Conservation (phyloP, 176 grass and related monocot species). For the Neostapfia colusana region DNA sequence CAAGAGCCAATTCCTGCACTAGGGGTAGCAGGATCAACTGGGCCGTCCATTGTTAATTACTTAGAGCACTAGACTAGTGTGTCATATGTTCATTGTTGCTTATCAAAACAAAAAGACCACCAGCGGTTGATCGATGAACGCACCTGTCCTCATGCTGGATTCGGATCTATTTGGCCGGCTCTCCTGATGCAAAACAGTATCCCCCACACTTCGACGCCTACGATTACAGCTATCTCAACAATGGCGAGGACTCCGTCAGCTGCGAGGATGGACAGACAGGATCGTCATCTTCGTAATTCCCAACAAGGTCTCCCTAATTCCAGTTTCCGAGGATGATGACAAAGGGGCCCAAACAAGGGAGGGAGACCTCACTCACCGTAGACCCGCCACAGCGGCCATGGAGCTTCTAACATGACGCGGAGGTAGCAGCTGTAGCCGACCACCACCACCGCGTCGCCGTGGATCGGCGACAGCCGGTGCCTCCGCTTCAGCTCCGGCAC, state of each 20-base stretch:
- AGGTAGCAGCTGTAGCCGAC: not conserved
- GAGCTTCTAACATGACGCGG: not conserved
- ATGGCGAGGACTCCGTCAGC: too few relatives aligned
- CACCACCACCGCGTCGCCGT: not conserved
- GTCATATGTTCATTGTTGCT: not conserved
- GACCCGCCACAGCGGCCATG: not conserved
- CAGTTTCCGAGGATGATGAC: too few relatives aligned
- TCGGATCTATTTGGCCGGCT: too few relatives aligned
- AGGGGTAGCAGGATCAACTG: not conserved
- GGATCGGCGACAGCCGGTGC: not conserved
- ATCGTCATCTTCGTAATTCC: too few relatives aligned
- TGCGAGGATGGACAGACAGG: too few relatives aligned
- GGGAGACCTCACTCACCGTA: not conserved
- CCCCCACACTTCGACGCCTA: too few relatives aligned
- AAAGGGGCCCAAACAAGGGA: too few relatives aligned
- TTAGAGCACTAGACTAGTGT: not conserved
- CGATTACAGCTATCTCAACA: too few relatives aligned
- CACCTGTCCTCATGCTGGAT: too few relatives aligned
- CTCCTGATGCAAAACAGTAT: too few relatives aligned
- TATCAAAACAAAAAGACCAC: too few relatives aligned
- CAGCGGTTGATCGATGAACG: not conserved
- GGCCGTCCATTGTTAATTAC: not conserved
- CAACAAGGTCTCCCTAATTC: too few relatives aligned
- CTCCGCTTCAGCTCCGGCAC: not conserved
- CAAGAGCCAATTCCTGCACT: not conserved